These are phyloP conservation scores for Oenanthe sinensis DNA, from an alignment of 129 eudicot genomes.

Conservation along the genomic window DNA sequence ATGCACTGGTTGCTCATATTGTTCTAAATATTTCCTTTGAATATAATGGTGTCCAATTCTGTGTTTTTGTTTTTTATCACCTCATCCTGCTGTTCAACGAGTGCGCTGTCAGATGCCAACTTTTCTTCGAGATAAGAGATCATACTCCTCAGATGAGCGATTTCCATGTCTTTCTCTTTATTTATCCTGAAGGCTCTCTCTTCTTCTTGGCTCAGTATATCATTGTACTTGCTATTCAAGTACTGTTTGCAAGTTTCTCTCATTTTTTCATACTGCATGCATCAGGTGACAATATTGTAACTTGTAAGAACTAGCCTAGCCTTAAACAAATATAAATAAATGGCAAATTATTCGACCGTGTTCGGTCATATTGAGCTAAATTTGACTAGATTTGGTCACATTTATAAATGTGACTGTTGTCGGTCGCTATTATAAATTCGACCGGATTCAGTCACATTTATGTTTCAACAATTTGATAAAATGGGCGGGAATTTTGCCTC, in stretches of 20 bases:
- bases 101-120: neutral
- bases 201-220: neutral
- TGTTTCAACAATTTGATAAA: no score
- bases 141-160: neutral
- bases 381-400: no score
- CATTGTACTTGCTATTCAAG: neutral
- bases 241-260: neutral
- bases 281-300: no score
- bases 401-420: no score
- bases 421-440: no score
- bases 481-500: no score
- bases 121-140: neutral
- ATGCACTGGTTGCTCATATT: neutral
- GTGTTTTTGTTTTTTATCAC: neutral
- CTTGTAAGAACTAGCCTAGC: no score
- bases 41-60: neutral
- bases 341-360: no score
- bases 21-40: neutral
- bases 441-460: no score
- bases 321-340: no score
- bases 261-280: neutral
- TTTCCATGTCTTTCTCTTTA: neutral
- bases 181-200: no score
- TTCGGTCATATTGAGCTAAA: no score
- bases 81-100: neutral